These are phyloP conservation scores for Euphrasia confusa DNA, from an alignment of 257 asterid species.

Conservation along the genomic window DNA sequence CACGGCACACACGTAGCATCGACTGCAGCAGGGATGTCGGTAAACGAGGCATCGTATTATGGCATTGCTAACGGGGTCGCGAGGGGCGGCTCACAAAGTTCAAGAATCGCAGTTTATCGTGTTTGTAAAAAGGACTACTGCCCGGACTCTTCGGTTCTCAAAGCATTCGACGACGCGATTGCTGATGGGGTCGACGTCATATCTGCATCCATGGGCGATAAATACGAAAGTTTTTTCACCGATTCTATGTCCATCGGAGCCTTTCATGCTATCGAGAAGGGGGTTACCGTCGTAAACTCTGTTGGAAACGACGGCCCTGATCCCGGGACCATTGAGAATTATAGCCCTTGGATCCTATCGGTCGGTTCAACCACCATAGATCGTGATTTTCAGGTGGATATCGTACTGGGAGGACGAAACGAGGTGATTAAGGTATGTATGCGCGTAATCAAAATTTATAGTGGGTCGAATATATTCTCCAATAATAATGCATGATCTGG, in stretches of 20 bases:
- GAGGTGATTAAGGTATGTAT: not conserved
- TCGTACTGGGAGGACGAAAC: not conserved
- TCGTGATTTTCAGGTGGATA: not conserved
- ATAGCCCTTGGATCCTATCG: not conserved
- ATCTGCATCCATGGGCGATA: too few species aligned
- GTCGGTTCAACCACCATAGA: not conserved
- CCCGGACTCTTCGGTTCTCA: too few species aligned
- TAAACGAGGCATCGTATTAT: slow-evolving; percentile 60
- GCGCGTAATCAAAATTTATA: too few species aligned
- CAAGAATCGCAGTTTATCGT: slow-evolving; percentile 17
- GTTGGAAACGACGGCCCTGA: not conserved
- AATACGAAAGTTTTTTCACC: too few species aligned
- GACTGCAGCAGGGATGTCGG: slow-evolving; percentile 74
- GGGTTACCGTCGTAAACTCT: not conserved
- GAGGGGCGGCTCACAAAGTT: slow-evolving; percentile 60
- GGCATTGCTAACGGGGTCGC: slow-evolving; percentile 71
- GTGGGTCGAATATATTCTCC: too few species aligned
- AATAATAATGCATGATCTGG: too few species aligned
- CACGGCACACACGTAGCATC: slow-evolving; percentile 30
- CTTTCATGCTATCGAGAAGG: not conserved
- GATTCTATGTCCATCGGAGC: too few species aligned
- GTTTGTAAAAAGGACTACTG: slow-evolving; percentile 33
- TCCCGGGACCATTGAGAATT: not conserved
- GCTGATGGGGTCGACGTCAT: too few species aligned
- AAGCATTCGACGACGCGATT: too few species aligned